Conservation (phyloP, 2,329 filamentous ascomycete species). For the Stachybotrys chlorohalonatus region DNA sequence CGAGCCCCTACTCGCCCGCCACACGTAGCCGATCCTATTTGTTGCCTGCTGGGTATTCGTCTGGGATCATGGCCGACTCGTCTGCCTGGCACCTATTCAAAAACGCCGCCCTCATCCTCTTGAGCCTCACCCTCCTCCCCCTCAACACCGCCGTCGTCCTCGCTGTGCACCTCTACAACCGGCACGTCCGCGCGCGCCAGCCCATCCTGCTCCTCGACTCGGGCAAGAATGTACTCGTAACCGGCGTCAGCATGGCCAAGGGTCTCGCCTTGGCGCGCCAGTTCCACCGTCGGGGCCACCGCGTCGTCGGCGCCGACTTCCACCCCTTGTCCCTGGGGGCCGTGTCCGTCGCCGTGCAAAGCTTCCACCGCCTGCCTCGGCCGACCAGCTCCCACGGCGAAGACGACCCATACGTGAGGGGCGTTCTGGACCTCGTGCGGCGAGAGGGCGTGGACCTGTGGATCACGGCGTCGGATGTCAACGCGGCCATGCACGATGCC, state of each 20-base stretch:
- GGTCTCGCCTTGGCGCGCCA: conserved; percentile 57
- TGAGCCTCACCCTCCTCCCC: conserved; percentile 34
- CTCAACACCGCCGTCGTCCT: conserved; percentile 34
- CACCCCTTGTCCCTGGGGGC: conserved; percentile 38
- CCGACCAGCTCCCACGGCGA: conserved; percentile 8
- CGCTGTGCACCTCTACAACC: conserved; percentile 11
- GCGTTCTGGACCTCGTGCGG: conserved; percentile 48
- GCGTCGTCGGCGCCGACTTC: conserved; percentile 65
- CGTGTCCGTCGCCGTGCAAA: conserved; percentile 45
- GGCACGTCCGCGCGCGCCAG: not conserved
- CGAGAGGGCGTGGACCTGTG: conserved; percentile 58
- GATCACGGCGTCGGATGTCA: conserved; percentile 65
- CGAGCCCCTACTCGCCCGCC: too few relatives aligned
- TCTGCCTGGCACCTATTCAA: conserved; percentile 10
- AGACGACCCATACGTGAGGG: conserved; percentile 43
- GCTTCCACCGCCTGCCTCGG: conserved; percentile 40
- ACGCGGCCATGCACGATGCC: conserved; percentile 57
- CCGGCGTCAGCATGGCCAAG: conserved; percentile 64
- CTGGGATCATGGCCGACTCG: conserved; percentile 1
- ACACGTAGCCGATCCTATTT: not conserved
- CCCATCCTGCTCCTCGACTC: not conserved
- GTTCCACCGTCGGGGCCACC: conserved; percentile 55
- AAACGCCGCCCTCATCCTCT: conserved; percentile 12
- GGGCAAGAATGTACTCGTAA: conserved; percentile 52
- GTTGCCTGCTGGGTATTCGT: not conserved